Base-by-base conservation (phyloP, 768 basidiomycete species). In the Ramaria sp. region DNA sequence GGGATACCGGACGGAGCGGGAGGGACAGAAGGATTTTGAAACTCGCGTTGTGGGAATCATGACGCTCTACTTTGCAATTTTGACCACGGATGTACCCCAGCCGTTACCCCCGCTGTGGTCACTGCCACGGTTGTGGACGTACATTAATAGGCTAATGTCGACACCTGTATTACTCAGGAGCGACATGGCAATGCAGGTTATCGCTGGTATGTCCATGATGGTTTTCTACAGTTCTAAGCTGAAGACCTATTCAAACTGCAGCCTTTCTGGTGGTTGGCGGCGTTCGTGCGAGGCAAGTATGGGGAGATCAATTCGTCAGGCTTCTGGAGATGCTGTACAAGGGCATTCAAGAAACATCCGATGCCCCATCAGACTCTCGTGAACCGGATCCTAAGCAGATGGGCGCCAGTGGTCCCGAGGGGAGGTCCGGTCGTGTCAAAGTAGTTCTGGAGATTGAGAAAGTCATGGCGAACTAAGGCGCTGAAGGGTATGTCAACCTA, bases 41-140 rank as follows among this genome's bases (percentile, higher is more conserved):
- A 74, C 72, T 37, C 81, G 94, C 22, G 72, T 93, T 48, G 72
- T 81, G 31, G 91, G 91, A 9, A 78, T 91, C 33, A 80, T 93
- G 79, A 80, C 93, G 31, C 82, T 97, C 22, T 97, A 95, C 71
- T 90, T 91, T 66, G 75, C 82, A 19, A 78, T 94, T 48, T 66
- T 92, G 60, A 55, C 61, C 15, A 62, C 69, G 3, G 71, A 70
- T 5, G 69, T 71, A 1, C 53, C 68, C 42, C 64, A 69, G 50
- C 78, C 77, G 13, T 60, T 86, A 57, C 69, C 80, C 54, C 65
- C 64, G 24, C 71, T 79, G 70, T 88, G 84, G 66, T 80, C 81
- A 63, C 64, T 80, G 31, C 77, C 84, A 1, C 73, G 83, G 53
- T 79, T 75, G 60, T 92, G 89, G 89, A 72, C 73, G 9, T 90